phyloP scores from a whole-genome alignment of 805 yeast species.

The Starmerella davenportii region DNA sequence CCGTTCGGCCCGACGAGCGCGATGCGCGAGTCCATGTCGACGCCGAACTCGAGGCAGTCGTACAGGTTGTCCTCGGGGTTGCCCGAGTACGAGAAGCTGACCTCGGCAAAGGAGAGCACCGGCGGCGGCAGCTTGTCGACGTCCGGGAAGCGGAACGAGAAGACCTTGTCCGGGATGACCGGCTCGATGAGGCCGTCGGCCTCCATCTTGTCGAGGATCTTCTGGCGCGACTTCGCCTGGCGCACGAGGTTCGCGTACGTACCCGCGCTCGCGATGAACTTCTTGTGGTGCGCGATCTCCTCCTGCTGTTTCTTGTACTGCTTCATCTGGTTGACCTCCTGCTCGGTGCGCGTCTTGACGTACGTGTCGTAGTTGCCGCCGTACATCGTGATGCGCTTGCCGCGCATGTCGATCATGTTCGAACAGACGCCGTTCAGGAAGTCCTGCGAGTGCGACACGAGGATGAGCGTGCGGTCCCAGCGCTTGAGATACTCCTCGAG shows the following conservation, averaged over 20 bases:
- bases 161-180: constrained; percentile 82
- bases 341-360: constrained; percentile 81
- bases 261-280: constrained; percentile 98
- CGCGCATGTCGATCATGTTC: constrained; percentile 95
- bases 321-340: constrained; percentile 95
- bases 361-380: constrained; percentile 99
- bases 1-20: constrained; percentile 98
- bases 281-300: constrained; percentile 94
- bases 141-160: constrained; percentile 82
- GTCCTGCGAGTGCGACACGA: constrained; percentile 97
- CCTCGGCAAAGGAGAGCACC: constrained; percentile 88
- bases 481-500: constrained; percentile 91
- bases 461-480: constrained; percentile 80
- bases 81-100: constrained; percentile 64
- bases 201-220: constrained; percentile 98
- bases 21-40: constrained; percentile 97
- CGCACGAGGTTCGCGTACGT: constrained; percentile 96
- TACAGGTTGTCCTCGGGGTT: constrained; percentile 75
- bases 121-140: constrained; percentile 98
- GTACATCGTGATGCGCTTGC: constrained; percentile 50
- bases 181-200: constrained; percentile 90
- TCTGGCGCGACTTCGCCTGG: constrained; percentile 98
- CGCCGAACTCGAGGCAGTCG: constrained; percentile 86
- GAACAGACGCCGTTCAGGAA: constrained; percentile 97
- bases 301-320: constrained; percentile 95